A percentile compares a stretch with the other conserved stretches of the same genome.
Evolutionary conservation across 192 early-diverging fungal species (phyloP).

Genomic region (Coemansia umbellata): DNA sequence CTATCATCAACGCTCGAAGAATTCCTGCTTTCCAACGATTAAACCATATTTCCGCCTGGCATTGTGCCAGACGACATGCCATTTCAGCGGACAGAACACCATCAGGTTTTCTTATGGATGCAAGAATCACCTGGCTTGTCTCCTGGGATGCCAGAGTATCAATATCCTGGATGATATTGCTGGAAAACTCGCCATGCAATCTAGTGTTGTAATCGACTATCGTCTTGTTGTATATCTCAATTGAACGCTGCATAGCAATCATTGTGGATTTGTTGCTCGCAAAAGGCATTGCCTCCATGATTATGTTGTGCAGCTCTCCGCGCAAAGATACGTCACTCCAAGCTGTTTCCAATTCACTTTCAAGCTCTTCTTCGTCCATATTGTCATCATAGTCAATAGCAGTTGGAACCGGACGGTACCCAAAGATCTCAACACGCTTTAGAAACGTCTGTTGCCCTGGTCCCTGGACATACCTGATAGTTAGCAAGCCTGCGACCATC

Average conservation of each 20-base stretch:
- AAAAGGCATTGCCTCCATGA: conserved; percentile 25
- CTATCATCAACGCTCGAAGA: conserved; percentile 22
- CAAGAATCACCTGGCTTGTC: no score
- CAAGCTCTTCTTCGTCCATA: conserved; percentile 21
- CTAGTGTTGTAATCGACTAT: conserved; percentile 11
- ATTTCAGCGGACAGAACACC: conserved; percentile 8
- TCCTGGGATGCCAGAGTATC: background rate
- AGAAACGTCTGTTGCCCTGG: conserved; percentile 16
- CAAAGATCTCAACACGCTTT: conserved; percentile 11
- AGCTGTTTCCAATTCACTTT: conserved; percentile 5
- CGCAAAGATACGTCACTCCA: conserved; percentile 30
- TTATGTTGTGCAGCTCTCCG: conserved; percentile 20
- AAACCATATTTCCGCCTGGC: conserved; percentile 32
- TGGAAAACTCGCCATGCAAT: background rate
- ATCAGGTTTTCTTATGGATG: no score
- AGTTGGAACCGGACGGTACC: conserved; percentile 27
- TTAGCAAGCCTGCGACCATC: conserved; percentile 15
- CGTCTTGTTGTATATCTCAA: conserved; percentile 36
- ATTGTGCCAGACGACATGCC: conserved; percentile 14
- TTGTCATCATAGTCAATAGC: conserved; percentile 15
- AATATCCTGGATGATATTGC: background rate
- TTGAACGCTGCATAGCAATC: conserved; percentile 35
- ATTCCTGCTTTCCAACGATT: conserved; percentile 8
- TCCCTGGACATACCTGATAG: conserved; percentile 17
- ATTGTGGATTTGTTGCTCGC: conserved; percentile 22